phyloP scores from a whole-genome alignment of 768 basidiomycete species.

The Leccinum incarnatum region DNA sequence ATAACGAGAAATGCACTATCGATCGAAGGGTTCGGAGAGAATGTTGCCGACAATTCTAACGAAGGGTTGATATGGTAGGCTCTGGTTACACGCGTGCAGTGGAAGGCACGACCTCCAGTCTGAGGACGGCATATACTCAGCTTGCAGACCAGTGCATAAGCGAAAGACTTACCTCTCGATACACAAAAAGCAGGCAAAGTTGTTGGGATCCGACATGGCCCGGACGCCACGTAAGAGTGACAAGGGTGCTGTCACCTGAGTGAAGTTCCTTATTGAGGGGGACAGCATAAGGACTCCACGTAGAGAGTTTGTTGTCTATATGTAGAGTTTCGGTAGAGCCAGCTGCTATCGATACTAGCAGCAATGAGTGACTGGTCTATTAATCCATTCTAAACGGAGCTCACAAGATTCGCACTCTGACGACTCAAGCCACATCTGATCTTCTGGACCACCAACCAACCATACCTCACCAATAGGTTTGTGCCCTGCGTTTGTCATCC shows the following conservation, averaged over 20 bases:
- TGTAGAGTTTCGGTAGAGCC: constrained; percentile 38
- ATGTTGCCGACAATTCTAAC: constrained; percentile 49
- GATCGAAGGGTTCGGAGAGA: constrained; percentile 47
- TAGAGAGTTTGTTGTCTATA: constrained; percentile 51
- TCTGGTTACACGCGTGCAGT: constrained; percentile 52
- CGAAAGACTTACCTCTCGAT: constrained; percentile 49
- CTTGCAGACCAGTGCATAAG: not conserved
- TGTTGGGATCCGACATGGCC: constrained; percentile 46
- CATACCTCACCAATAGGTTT: constrained; percentile 65
- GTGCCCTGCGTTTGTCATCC: constrained; percentile 66
- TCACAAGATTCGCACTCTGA: constrained; percentile 23
- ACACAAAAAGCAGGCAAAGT: constrained; percentile 62
- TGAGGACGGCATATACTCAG: constrained; percentile 26
- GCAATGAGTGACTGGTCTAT: constrained; percentile 4
- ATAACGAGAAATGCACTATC: constrained; percentile 53
- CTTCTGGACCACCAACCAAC: constrained; percentile 58
- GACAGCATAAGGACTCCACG: constrained; percentile 47
- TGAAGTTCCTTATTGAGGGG: constrained; percentile 37
- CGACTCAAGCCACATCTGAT: constrained; percentile 56
- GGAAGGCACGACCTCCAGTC: constrained; percentile 51
- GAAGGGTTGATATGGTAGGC: constrained; percentile 59
- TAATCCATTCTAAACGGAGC: constrained; percentile 1
- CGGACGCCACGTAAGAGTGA: constrained; percentile 57
- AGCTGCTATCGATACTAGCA: constrained; percentile 12
- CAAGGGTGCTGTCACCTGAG: constrained; percentile 48